A percentile compares a stretch with the other conserved stretches of the same genome.
phyloP scores from a whole-genome alignment of 2,329 filamentous ascomycete species.

The Neofusicoccum cordaticola region DNA sequence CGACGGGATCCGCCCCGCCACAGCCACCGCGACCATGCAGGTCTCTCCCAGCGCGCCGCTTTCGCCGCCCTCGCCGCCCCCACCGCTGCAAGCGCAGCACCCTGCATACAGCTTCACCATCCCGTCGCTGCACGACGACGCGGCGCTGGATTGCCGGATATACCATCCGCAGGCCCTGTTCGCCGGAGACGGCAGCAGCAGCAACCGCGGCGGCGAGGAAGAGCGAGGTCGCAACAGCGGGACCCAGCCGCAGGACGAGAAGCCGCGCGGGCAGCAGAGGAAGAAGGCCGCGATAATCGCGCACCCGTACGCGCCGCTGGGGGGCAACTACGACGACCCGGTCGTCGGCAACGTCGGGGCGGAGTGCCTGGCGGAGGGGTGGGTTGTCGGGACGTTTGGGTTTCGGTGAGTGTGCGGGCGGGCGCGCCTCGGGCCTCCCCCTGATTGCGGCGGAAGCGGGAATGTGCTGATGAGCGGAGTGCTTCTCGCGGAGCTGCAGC shows the following conservation, averaged over 20 bases:
- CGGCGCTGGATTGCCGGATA: conserved; percentile 73
- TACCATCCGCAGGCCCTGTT: conserved; percentile 46
- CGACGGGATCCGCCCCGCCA: too few relatives aligned
- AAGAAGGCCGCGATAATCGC: conserved; percentile 63
- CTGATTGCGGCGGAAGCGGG: too few relatives aligned
- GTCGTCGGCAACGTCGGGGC: conserved; percentile 66
- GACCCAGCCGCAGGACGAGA: conserved; percentile 18
- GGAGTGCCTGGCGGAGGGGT: conserved; percentile 66
- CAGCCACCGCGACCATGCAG: too few relatives aligned
- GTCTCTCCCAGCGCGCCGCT: too few relatives aligned
- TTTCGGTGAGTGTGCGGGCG: conserved; percentile 63
- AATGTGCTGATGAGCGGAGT: background rate
- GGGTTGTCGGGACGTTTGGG: conserved; percentile 83
- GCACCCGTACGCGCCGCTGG: conserved; percentile 87
- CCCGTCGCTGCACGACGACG: conserved; percentile 79
- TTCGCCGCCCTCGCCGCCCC: background rate
- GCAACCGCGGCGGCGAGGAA: background rate
- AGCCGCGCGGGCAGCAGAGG: conserved; percentile 30
- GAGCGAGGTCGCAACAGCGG: background rate
- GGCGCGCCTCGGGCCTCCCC: too few relatives aligned
- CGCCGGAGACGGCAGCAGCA: too few relatives aligned
- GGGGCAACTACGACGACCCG: conserved; percentile 79
- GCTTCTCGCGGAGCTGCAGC: conserved; percentile 45
- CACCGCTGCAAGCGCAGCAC: background rate
- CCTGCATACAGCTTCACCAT: conserved; percentile 64